Base-by-base conservation (phyloP, 768 basidiomycete genomes). In the Auricularia cornea region DNA sequence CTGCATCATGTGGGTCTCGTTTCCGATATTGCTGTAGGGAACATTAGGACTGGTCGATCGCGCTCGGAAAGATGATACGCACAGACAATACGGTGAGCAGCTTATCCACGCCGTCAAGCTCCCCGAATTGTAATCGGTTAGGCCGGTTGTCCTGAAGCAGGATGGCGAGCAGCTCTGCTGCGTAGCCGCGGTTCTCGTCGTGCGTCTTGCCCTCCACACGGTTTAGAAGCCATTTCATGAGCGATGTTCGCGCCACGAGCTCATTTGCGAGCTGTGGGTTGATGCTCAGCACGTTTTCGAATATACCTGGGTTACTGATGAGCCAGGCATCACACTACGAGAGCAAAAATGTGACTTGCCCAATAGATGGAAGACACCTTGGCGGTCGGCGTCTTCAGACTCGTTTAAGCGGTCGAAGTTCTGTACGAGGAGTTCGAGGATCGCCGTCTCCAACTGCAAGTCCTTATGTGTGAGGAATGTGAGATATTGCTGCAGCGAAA, bases 301-400 rank as follows among this genome's bases (percentile, higher is more conserved):
- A 94, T 59, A 95, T 87, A 33, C 92, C 92, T 92, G 57, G 68
- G 28, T 56, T 38, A 3, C 32, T 62, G 29, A 33, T 60, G 3
- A n/a, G 51, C 33, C 38, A n/a, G 26, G 26, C 14, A 12, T n/a
- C n/a, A 12, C 6, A 20, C 3, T 65, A 40, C 33, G 16, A 59
- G 26, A 23, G 54, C 31, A 28, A 44, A 64, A 51, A 38, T 75
- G 60, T 14, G 35, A 38, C 35, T 38, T 69, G 89, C 90, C 90
- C n/a, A 98, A 76, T 33, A 96, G 85, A 70, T 97, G 93, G 77
- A 93, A 98, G 52, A 97, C 83, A 6, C 97, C 97, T 71, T 92
- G 90, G 59, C 86, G 80, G 71, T 98, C 97, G 0, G 90, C 83
- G 70, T 98, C 95, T 73, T 98, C 95, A 23, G 75, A 74, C 73